phyloP scores from a whole-genome alignment of 2,329 filamentous ascomycete species.

The Tolypocladium pustulatum region DNA sequence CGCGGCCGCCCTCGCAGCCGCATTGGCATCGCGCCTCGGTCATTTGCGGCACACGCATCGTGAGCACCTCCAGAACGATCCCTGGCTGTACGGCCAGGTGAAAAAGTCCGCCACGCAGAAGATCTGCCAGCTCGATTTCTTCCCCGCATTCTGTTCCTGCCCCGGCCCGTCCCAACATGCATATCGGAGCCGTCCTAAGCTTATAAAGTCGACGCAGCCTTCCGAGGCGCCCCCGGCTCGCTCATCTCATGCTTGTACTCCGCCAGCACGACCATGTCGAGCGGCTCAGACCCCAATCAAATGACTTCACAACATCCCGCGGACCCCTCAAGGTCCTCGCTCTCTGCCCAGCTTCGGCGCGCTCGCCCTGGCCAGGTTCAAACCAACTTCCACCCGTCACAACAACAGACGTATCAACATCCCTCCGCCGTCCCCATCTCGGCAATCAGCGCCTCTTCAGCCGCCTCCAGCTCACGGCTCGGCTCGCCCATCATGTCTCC shows the following conservation, averaged over 20 bases:
- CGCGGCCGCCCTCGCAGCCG: not conserved
- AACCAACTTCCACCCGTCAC: conserved; percentile 26
- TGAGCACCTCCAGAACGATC: conserved; percentile 1
- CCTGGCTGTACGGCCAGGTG: conserved; percentile 1
- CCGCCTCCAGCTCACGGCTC: conserved; percentile 43
- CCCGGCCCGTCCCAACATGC: conserved; percentile 22
- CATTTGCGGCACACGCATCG: conserved; percentile 1
- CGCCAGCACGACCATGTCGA: conserved; percentile 13
- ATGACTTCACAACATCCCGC: conserved; percentile 11
- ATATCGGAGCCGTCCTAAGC: conserved; percentile 18
- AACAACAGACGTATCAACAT: conserved; percentile 13
- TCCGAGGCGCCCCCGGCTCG: conserved; percentile 11
- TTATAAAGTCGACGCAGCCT: conserved; percentile 28
- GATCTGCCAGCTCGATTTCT: conserved; percentile 5
- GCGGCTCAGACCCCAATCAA: conserved; percentile 13
- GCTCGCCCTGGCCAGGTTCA: conserved; percentile 37
- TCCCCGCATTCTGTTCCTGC: conserved; percentile 9
- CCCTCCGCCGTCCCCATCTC: conserved; percentile 36
- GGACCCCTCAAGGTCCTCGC: conserved; percentile 30
- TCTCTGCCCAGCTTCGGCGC: conserved; percentile 27
- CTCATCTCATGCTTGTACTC: conserved; percentile 13
- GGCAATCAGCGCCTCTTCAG: conserved; percentile 44
- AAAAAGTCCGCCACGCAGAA: not conserved
- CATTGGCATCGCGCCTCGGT: not conserved
- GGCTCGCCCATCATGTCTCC: conserved; percentile 48